phyloP scores from a whole-genome alignment of 2,329 filamentous ascomycete species.

The Aspergillus spinulosporus region DNA sequence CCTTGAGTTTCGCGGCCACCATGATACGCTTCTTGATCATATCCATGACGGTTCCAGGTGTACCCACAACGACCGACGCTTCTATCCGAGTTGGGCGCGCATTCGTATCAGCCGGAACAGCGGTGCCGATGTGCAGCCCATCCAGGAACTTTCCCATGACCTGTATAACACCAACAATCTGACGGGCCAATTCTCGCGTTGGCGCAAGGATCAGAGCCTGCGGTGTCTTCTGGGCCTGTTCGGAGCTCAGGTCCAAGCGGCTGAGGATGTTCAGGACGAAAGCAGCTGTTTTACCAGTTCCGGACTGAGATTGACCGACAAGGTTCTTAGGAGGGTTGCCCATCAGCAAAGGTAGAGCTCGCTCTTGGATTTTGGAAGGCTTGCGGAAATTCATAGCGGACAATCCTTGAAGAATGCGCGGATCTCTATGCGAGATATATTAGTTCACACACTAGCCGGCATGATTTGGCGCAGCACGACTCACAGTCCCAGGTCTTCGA shows the following conservation, averaged over 20 bases:
- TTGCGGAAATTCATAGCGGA: constrained; percentile 83
- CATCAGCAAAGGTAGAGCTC: constrained; percentile 85
- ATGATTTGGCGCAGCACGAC: constrained; percentile 35
- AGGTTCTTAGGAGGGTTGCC: constrained; percentile 85
- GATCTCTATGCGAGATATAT: constrained; percentile 44
- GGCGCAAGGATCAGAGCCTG: constrained; percentile 90
- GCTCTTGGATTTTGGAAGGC: constrained; percentile 97
- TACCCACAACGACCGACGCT: constrained; percentile 83
- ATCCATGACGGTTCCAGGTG: constrained; percentile 89
- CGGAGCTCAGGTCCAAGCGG: constrained; percentile 72
- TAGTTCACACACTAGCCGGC: constrained; percentile 11
- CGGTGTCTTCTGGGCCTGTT: constrained; percentile 58
- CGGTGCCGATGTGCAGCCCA: constrained; percentile 73
- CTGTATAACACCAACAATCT: constrained; percentile 83
- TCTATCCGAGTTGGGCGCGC: constrained; percentile 68
- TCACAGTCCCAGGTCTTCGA: constrained; percentile 83
- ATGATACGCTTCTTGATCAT: constrained; percentile 76
- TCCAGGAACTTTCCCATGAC: constrained; percentile 82
- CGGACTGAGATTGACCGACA: constrained; percentile 98
- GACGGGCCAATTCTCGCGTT: constrained; percentile 88
- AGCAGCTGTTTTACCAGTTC: constrained; percentile 95
- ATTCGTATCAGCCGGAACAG: constrained; percentile 73
- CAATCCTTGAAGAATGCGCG: constrained; percentile 73
- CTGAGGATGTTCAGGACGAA: constrained; percentile 91
- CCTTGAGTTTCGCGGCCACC: constrained; percentile 68